These are phyloP conservation scores for Trametes polyzona DNA, from an alignment of 1,284 basidiomycete genomes.

Conservation along the genomic window DNA sequence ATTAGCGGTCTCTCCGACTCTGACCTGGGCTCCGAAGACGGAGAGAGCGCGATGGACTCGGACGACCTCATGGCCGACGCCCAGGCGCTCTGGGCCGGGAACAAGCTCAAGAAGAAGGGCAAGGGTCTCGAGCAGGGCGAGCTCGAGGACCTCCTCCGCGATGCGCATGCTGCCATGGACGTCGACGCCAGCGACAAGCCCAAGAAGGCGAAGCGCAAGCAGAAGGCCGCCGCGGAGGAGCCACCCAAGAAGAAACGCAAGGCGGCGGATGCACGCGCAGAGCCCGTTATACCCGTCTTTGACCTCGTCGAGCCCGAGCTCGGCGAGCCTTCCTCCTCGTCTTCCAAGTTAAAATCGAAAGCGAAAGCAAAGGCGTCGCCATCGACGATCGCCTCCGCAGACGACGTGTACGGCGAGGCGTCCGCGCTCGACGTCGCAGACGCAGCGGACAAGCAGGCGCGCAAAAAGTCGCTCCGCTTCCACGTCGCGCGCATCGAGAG, in stretches of 20 bases:
- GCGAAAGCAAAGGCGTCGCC: conserved; percentile 10
- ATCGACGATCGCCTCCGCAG: conserved; percentile 30
- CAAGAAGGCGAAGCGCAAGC: conserved; percentile 30
- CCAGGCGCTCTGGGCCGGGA: conserved; percentile 27
- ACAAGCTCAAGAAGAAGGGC: conserved; percentile 22
- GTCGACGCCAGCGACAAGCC: conserved; percentile 22
- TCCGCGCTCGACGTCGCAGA: conserved; percentile 73
- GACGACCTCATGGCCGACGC: conserved; percentile 29
- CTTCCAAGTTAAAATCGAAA: conserved; percentile 11
- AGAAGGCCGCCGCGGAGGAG: conserved; percentile 30
- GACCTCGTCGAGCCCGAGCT: conserved; percentile 78
- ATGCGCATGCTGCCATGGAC: conserved; percentile 42
- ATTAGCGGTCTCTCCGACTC: conserved; percentile 30
- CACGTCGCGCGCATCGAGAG: conserved; percentile 84
- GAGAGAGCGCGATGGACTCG: conserved; percentile 36
- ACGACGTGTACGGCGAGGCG: conserved; percentile 78
- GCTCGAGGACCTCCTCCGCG: conserved; percentile 57
- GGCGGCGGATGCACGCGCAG: conserved; percentile 27
- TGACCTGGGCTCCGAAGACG: conserved; percentile 39
- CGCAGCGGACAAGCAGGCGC: conserved; percentile 79
- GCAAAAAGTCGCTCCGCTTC: conserved; percentile 84
- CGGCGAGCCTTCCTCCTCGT: conserved; percentile 25
- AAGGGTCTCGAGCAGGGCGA: conserved; percentile 52
- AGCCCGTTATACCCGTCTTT: conserved; percentile 49
- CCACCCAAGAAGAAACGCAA: conserved; percentile 40